These are phyloP conservation scores for Eutypella sp. DNA, from an alignment of 2,329 filamentous ascomycete species.

Conservation along the genomic window DNA sequence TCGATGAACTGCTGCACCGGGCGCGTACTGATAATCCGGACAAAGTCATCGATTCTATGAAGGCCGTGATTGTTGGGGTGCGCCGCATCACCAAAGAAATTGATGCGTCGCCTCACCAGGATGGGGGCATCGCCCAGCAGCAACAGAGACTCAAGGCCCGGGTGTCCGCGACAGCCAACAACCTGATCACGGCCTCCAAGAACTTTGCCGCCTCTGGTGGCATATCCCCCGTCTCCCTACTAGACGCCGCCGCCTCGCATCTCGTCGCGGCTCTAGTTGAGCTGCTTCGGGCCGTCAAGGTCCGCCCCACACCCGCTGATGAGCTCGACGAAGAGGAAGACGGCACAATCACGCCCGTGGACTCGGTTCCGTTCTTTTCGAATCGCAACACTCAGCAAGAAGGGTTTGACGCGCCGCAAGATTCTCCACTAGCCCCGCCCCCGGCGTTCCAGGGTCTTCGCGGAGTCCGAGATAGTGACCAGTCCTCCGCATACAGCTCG, in stretches of 20 bases:
- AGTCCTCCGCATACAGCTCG: conserved; percentile 72
- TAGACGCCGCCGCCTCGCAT: conserved; percentile 91
- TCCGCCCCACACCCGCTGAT: conserved; percentile 66
- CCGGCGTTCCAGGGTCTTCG: conserved; percentile 55
- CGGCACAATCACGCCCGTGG: conserved; percentile 58
- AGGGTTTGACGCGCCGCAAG: conserved; percentile 28
- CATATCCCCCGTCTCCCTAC: conserved; percentile 83
- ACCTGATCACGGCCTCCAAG: conserved; percentile 89
- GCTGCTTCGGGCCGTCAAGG: conserved; percentile 76
- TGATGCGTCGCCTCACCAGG: conserved; percentile 50
- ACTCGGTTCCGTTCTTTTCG: conserved; percentile 65
- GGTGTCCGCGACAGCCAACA: conserved; percentile 91
- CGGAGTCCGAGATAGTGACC: conserved; percentile 54
- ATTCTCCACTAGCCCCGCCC: conserved; percentile 43
- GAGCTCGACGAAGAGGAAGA: conserved; percentile 79
- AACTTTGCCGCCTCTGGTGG: conserved; percentile 81
- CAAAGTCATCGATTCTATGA: conserved; percentile 79
- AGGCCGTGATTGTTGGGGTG: conserved; percentile 75
- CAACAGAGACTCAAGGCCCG: conserved; percentile 70
- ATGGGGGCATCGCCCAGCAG: conserved; percentile 51
- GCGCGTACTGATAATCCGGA: conserved; percentile 71
- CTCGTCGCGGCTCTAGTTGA: conserved; percentile 82
- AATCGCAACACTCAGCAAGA: conserved; percentile 40
- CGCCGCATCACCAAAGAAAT: conserved; percentile 82
- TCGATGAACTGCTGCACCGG: conserved; percentile 80